Evolutionary conservation across 352 stramenopile species (phyloP).

Genomic region (Aphanomyces astaci): DNA sequence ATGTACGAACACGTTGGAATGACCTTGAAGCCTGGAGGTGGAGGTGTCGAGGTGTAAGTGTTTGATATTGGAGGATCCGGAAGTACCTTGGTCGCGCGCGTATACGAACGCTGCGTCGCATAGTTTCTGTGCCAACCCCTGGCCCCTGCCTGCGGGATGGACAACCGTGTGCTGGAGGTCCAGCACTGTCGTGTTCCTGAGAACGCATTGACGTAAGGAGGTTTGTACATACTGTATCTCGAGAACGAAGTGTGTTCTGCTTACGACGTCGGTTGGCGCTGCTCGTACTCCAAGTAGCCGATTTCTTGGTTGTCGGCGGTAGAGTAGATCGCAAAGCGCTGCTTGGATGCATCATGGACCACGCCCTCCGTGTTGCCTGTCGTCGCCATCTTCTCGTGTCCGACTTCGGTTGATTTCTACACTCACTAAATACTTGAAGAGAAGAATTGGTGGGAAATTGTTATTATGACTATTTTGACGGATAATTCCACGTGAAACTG

Average conservation of each 20-base stretch:
- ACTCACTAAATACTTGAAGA: too few species aligned
- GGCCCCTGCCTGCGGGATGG: not conserved
- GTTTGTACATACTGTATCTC: too few species aligned
- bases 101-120: conserved; percentile 14
- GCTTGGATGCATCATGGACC: not conserved
- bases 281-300: not conserved
- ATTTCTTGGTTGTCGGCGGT: not conserved
- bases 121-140: conserved; percentile 7
- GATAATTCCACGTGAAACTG: conserved; percentile 9
- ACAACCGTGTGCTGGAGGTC: conserved; percentile 16
- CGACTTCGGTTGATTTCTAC: too few species aligned
- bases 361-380: not conserved
- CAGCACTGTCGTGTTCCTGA: not conserved
- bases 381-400: too few species aligned
- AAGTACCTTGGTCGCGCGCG: conserved; percentile 8
- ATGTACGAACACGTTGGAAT: conserved; percentile 16
- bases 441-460: too few species aligned
- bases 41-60: too few species aligned
- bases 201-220: too few species aligned
- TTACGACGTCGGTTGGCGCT: too few species aligned
- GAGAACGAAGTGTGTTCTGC: too few species aligned
- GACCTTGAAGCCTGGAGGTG: conserved; percentile 6
- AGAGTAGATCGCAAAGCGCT: not conserved
- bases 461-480: not conserved
- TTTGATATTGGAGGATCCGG: too few species aligned